Evolutionary conservation across 805 yeast species (phyloP), one percentile per base, ranked within the genome.

Genomic region (Metschnikowia baotianmanensis): DNA sequence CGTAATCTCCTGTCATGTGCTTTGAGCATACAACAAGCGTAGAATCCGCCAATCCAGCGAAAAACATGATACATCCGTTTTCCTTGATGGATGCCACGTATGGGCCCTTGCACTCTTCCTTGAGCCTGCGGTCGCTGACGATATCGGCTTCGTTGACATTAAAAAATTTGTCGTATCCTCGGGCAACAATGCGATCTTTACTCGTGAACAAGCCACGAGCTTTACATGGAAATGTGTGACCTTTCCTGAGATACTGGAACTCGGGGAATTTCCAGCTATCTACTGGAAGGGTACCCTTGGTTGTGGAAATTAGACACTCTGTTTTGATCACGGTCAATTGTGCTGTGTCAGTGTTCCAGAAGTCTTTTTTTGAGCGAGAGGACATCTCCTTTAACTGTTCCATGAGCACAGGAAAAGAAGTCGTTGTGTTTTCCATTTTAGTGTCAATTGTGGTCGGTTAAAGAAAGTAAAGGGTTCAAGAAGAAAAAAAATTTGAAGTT

Each of bases 141-240:
- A 31, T 25, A 1, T 40, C 43, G 16, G 44, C 38, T 58, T 93
- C 99, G 46, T 71, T 77, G 3, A 88, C 68, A 56, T 86, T 91
- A 74, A 88, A 93, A 62, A 93, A 93, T 63, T 93, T 93, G 62
- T 93, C 93, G 59, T 93, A 93, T 0, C 99, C 99, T 51, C 99
- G 69, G 1, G 82, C 80, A 2, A 79, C 80, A 17, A 93, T 83
- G 6, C 67, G 65, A 10, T 62, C 59, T 17, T 65, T 33, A 0
- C 78, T 38, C 12, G 71, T 84, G 60, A 91, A 91, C 12, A 91
- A 59, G 0, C 99, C 99, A 40, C 99, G 72, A 0, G 97, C 95
- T 37, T 79, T 65, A 5, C 79, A 71, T 0, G 96, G 96, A 7
- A 91, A 65, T 1, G 42, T 44, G 5, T 78, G 65, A 3, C 73